Percentiles rank a stretch among this genome's conserved stretches.
phyloP scores from a whole-genome alignment of 768 basidiomycete species.

The Mrakia hoshinonis region DNA sequence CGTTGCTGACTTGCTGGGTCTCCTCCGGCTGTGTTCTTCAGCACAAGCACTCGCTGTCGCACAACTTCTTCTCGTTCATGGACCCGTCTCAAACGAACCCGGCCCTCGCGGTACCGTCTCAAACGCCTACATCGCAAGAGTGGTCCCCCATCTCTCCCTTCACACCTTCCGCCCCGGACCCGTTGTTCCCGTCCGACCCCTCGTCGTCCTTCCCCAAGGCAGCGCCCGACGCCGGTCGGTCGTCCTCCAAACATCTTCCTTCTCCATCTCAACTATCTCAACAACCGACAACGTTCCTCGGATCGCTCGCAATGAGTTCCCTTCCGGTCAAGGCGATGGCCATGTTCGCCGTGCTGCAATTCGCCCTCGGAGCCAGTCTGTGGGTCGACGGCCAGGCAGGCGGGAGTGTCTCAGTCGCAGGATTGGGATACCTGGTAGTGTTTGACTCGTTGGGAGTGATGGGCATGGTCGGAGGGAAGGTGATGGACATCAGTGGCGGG shows the following conservation, averaged over 20 bases:
- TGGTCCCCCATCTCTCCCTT: neutral
- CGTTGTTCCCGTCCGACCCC: neutral
- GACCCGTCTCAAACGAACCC: slow-evolving; percentile 54
- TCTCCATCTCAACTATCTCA: neutral
- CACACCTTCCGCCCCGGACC: neutral
- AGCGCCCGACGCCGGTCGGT: neutral
- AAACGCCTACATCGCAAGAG: slow-evolving; percentile 4
- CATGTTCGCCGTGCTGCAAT: slow-evolving; percentile 38
- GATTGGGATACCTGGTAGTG: slow-evolving; percentile 90
- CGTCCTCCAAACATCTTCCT: neutral
- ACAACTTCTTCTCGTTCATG: slow-evolving; percentile 92
- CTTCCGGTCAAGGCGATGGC: slow-evolving; percentile 6
- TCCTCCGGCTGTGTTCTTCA: slow-evolving; percentile 42
- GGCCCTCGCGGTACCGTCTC: slow-evolving; percentile 12
- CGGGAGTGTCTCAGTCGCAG: slow-evolving; percentile 78
- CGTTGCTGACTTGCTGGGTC: neutral
- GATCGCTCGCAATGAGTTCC: neutral
- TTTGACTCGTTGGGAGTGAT: slow-evolving; percentile 83
- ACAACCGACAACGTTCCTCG: neutral
- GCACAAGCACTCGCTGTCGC: slow-evolving; percentile 87
- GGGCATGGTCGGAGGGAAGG: slow-evolving; percentile 42
- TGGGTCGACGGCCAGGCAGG: slow-evolving; percentile 86
- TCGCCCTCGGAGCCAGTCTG: slow-evolving; percentile 47
- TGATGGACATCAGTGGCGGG: slow-evolving; percentile 33
- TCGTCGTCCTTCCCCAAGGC: neutral